Conservation (phyloP, 2,329 filamentous ascomycete genomes). For the Xylaria hypoxylon region DNA sequence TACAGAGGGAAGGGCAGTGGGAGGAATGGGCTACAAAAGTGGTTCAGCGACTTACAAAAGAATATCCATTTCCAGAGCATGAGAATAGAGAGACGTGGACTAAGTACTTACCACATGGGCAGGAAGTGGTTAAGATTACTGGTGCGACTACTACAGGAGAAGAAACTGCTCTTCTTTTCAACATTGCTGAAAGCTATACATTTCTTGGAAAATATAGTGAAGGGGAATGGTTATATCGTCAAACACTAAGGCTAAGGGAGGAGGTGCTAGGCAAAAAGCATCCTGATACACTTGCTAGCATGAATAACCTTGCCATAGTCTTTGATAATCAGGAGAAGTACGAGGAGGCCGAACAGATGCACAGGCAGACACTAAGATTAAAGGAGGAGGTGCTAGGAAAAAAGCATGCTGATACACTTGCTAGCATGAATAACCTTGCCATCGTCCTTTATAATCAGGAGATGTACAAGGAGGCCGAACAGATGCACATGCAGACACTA, state of each 20-base stretch:
- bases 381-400: background rate
- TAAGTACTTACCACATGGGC: conserved; percentile 11
- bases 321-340: too few relatives aligned
- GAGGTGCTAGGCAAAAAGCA: too few relatives aligned
- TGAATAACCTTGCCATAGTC: too few relatives aligned
- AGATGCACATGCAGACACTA: background rate
- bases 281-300: too few relatives aligned
- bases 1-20: background rate
- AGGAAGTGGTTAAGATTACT: conserved; percentile 1
- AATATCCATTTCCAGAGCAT: background rate
- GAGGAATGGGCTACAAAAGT: background rate
- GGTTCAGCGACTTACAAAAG: conserved; percentile 2
- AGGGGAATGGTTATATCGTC: too few relatives aligned
- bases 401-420: background rate
- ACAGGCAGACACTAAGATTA: background rate
- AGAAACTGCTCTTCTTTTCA: background rate
- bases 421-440: background rate
- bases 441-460: background rate
- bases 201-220: background rate
- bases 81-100: conserved; percentile 2
- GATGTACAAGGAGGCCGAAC: background rate
- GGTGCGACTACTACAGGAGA: background rate
- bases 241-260: too few relatives aligned
- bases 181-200: conserved; percentile 13
- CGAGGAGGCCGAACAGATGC: background rate